phyloP scores from a whole-genome alignment of 768 basidiomycete species.

The Agaricus subrufescens region DNA sequence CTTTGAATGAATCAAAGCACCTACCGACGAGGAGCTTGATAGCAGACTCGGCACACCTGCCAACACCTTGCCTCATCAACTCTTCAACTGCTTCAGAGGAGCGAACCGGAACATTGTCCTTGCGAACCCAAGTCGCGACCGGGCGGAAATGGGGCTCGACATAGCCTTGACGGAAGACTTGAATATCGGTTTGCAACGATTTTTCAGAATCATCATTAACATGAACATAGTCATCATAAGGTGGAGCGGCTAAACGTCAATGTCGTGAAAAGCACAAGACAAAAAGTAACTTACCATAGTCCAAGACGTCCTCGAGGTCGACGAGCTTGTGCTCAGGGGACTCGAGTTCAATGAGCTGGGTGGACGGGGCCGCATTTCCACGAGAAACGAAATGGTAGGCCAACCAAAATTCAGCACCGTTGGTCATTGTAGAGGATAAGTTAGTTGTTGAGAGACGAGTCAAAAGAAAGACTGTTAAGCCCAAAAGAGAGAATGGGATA shows the following conservation, averaged over 20 bases:
- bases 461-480: background rate
- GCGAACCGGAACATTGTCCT: slow-evolving; percentile 31
- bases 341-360: slow-evolving; percentile 44
- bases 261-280: slow-evolving; percentile 9
- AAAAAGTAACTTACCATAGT: slow-evolving; percentile 27
- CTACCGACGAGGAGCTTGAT: slow-evolving; percentile 42
- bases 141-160: slow-evolving; percentile 39
- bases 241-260: slow-evolving; percentile 8
- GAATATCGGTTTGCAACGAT: background rate
- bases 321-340: slow-evolving; percentile 32
- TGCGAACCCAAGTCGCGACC: slow-evolving; percentile 40
- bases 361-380: slow-evolving; percentile 32
- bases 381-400: slow-evolving; percentile 45
- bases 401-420: slow-evolving; percentile 36
- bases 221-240: background rate
- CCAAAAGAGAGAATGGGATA: background rate
- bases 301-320: slow-evolving; percentile 46
- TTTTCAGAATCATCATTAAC: background rate
- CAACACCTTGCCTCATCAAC: slow-evolving; percentile 29
- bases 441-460: background rate
- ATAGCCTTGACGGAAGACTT: slow-evolving; percentile 41
- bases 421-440: slow-evolving; percentile 1
- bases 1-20: slow-evolving; percentile 10
- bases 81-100: slow-evolving; percentile 30
- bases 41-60: slow-evolving; percentile 38